Base-by-base conservation (phyloP, 2,329 filamentous ascomycete genomes). In the Ceratocystis albifundus region DNA sequence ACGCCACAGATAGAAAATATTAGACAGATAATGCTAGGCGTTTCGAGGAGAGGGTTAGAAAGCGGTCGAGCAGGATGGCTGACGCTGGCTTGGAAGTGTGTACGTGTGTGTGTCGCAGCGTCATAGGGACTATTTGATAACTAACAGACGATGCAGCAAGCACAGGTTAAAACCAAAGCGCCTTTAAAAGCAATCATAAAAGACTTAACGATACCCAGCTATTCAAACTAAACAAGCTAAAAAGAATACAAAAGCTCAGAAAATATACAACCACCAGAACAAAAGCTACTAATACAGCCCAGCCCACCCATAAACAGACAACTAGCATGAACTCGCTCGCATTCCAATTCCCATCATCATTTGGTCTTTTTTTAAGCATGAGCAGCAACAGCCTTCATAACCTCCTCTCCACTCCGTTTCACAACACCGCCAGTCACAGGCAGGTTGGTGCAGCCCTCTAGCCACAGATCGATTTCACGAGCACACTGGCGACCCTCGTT, bases 401-500 rank as follows among this genome's bases (percentile, higher is more conserved):
- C 81, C 75, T 90, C 87, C 71, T 88, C 82, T 4, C 88, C 87
- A n/a, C 85, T 86, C 65, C 86, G 86, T 80, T 93, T 94, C 70
- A 96, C 82, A 71, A 97, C 96, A 75, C 93, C 93, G 74, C 93
- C 93, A 44, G 92, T 96, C 66, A 96, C 88, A 8, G 93, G 93
- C 61, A 97, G 83, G 73, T 83, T 84, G 67, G 89, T 92, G 73
- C 84, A 83, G 69, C 88, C 84, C 76, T 89, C 89, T 57, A 97
- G 87, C 81, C 85, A 96, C 64, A 90, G 77, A 75, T 97, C 93
- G 66, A 96, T 88, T 76, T 97, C 92, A 69, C 93, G 88, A 72
- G 93, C 93, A 72, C 88, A 88, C 79, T 94, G 89, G 72, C 93
- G 89, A 72, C 93, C 93, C 79, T 97, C 93, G 75, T 97, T 97